Conservation (phyloP, 2,329 filamentous ascomycete genomes). For the Alternaria alternata region DNA sequence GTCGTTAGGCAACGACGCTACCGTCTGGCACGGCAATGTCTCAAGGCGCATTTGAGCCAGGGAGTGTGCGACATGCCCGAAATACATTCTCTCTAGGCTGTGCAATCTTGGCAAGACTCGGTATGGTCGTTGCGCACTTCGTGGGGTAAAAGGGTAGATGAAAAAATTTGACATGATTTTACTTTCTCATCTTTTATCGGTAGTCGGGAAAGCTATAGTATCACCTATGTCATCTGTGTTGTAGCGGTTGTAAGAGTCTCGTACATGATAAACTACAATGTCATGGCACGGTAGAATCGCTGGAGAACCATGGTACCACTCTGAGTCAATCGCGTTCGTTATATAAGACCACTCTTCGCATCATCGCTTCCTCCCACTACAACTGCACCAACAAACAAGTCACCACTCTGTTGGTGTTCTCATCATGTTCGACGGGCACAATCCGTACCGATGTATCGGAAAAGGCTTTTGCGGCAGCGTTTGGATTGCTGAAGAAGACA, state of each 20-base stretch:
- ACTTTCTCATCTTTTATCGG: accelerated
- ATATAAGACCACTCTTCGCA: background rate
- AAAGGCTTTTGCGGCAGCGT: constrained; percentile 30
- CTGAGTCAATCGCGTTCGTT: background rate
- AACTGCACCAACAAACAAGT: too few species aligned
- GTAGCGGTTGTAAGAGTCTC: background rate
- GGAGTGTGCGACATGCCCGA: background rate
- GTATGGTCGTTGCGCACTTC: too few species aligned
- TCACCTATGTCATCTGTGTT: background rate
- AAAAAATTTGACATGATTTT: too few species aligned
- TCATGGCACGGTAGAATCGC: background rate
- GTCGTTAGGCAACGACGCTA: background rate
- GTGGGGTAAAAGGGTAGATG: too few species aligned
- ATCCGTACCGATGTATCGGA: constrained; percentile 23
- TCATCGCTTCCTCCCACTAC: too few species aligned
- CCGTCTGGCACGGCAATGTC: background rate
- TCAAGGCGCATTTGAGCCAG: background rate
- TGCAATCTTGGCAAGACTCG: background rate
- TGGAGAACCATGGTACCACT: background rate
- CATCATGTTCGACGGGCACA: background rate
- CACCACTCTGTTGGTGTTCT: too few species aligned
- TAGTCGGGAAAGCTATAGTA: background rate
- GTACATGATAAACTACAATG: too few species aligned
- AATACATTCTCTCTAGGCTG: background rate
- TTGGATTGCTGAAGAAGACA: constrained; percentile 20